These are phyloP conservation scores for Nakaseomyces glabratus DNA, from an alignment of 1,139 yeast genomes.

Conservation along the genomic window DNA sequence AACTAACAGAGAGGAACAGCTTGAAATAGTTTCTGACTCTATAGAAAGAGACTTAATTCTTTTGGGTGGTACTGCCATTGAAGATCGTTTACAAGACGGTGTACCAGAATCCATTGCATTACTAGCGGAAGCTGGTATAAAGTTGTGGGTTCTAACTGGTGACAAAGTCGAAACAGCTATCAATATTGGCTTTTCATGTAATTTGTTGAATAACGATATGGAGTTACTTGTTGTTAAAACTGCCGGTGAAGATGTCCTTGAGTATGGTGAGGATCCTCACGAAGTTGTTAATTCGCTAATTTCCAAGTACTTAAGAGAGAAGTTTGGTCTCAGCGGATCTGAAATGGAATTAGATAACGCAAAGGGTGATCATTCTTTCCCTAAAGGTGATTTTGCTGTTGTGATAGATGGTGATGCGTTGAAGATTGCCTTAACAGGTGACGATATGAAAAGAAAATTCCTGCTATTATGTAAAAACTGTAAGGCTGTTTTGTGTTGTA, in stretches of 20 bases:
- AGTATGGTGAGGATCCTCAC: slow-evolving; percentile 27
- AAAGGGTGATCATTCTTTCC: slow-evolving; percentile 64
- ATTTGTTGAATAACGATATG: slow-evolving; percentile 79
- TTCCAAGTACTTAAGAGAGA: slow-evolving; percentile 48
- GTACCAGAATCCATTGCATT: slow-evolving; percentile 89
- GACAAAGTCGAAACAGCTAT: slow-evolving; percentile 97
- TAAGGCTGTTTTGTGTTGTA: slow-evolving; percentile 86
- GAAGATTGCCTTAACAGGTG: slow-evolving; percentile 55
- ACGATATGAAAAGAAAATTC: slow-evolving; percentile 55
- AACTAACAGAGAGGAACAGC: slow-evolving; percentile 64
- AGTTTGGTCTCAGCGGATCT: slow-evolving; percentile 59
- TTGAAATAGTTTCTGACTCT: slow-evolving; percentile 72
- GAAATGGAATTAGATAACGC: slow-evolving; percentile 51
- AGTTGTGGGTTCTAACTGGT: slow-evolving; percentile 95
- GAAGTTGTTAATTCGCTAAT: slow-evolving; percentile 48
- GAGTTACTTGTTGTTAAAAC: slow-evolving; percentile 62
- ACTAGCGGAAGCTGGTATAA: slow-evolving; percentile 83
- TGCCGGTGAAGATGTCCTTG: slow-evolving; percentile 38
- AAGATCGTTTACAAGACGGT: slow-evolving; percentile 90
- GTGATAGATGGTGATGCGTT: slow-evolving; percentile 91
- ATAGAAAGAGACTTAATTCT: slow-evolving; percentile 66
- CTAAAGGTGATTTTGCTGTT: slow-evolving; percentile 68
- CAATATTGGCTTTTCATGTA: slow-evolving; percentile 94
- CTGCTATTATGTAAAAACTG: slow-evolving; percentile 85
- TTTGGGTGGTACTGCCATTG: slow-evolving; percentile 96